A percentile compares a stretch with the other conserved stretches of the same genome.
Conservation (phyloP, 495 filamentous ascomycete genomes). For the Alectoria sarmentosa region DNA sequence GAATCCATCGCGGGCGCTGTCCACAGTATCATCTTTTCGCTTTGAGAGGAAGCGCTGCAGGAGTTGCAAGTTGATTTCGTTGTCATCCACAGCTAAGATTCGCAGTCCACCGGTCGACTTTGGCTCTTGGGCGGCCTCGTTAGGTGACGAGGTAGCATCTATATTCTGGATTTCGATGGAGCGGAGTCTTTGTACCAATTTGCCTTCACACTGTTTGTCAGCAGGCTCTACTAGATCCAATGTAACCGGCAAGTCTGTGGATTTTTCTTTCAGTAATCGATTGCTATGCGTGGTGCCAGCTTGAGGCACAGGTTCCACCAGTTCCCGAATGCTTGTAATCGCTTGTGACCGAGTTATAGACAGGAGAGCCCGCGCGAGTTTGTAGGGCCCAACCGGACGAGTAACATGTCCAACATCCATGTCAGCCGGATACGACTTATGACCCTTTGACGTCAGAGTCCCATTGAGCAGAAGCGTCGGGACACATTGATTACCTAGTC, state of each 20-base stretch:
- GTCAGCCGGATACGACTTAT: not conserved
- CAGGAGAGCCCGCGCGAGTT: not conserved
- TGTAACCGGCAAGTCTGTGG: not conserved
- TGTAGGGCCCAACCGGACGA: not conserved
- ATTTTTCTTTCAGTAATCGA: not conserved
- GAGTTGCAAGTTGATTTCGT: not conserved
- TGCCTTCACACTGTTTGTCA: not conserved
- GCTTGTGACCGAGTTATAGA: not conserved
- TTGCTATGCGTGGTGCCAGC: not conserved
- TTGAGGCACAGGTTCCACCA: not conserved
- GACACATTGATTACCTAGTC: not conserved
- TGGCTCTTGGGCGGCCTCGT: not conserved
- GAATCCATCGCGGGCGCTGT: not conserved
- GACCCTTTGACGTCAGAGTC: not conserved
- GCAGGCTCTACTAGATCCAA: not conserved
- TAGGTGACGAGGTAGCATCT: not conserved
- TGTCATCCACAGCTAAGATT: not conserved
- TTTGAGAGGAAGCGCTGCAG: not conserved
- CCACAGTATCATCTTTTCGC: not conserved
- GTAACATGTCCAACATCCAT: not conserved
- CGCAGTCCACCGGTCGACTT: not conserved
- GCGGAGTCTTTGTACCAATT: not conserved
- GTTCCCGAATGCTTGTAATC: not conserved
- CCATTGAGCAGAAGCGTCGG: not conserved
- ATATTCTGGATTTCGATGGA: not conserved